Conservation (phyloP, 2,329 filamentous ascomycete species). For the Alternaria gansuensis region DNA sequence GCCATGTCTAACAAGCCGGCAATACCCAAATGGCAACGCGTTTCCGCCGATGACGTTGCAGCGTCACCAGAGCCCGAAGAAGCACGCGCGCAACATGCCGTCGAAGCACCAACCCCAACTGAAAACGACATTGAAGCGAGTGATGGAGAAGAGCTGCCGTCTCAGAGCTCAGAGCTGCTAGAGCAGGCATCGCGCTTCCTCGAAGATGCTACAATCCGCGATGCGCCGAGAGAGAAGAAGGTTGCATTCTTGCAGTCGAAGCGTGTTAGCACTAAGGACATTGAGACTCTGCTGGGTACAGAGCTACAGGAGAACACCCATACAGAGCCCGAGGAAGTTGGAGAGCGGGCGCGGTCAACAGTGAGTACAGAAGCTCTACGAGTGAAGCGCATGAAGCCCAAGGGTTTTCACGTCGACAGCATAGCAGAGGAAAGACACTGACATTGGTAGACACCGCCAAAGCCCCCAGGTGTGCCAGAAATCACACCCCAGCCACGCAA, state of each 20-base stretch:
- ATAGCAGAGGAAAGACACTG: slow-evolving; percentile 12
- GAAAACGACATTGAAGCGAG: slow-evolving; percentile 17
- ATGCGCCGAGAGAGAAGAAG: slow-evolving; percentile 76
- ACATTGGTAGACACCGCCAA: slow-evolving; percentile 31
- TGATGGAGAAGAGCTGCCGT: slow-evolving; percentile 12
- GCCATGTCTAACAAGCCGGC: slow-evolving; percentile 35
- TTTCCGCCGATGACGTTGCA: slow-evolving; percentile 22
- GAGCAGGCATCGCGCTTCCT: slow-evolving; percentile 80
- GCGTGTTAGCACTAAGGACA: slow-evolving; percentile 72
- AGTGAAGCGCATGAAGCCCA: background rate
- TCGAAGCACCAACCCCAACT: slow-evolving; percentile 27
- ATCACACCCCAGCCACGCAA: slow-evolving; percentile 48
- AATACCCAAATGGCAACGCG: slow-evolving; percentile 52
- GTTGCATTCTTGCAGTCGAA: slow-evolving; percentile 79
- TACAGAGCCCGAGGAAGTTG: slow-evolving; percentile 32
- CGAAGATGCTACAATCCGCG: slow-evolving; percentile 74
- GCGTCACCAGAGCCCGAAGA: slow-evolving; percentile 24
- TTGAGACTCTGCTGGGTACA: slow-evolving; percentile 68
- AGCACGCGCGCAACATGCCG: slow-evolving; percentile 26
- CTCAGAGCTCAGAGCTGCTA: slow-evolving; percentile 49
- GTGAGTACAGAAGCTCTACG: slow-evolving; percentile 26
- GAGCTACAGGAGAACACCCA: slow-evolving; percentile 22
- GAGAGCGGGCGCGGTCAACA: slow-evolving; percentile 41
- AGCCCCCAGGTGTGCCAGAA: slow-evolving; percentile 24
- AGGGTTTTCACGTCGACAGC: background rate